Base-by-base conservation (phyloP, 345 rosid genomes). In the Microcos paniculata region DNA sequence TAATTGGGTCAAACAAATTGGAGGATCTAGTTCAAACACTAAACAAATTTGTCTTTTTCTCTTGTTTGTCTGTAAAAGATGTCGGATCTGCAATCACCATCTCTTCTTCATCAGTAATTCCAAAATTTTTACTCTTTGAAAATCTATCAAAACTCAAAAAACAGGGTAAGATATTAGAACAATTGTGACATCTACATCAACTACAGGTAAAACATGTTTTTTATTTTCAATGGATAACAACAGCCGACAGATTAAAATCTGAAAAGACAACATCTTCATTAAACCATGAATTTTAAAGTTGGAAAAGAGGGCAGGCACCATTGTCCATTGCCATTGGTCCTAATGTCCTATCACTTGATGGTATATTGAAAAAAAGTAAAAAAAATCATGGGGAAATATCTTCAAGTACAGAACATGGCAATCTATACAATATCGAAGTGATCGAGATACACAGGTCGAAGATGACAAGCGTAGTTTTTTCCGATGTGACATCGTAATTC, bases 221-320 rank as follows among this genome's bases (percentile, higher is more conserved):
- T 69, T 28, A 26, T 46, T 5, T 31, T 21, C 14, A 69, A 30
- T n/a, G 73, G 73, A 19, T 69, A 18, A 49, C 28, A 51, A 49
- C 59, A 69, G 49, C 35, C 51, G 23, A 52, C 4, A 21, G 4
- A 1, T n/a, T 62, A 71, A 35, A 62, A 53, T 55, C 62, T 12
- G 49, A 71, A 52, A 71, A 55, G 63, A 71, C 74, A 69, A 49
- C 16, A 19, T 30, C 43, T 28, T 62, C 43, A 62, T 31, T 62
- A 1, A 19, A 57, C 1, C 7, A 62, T 33, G 67, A 62, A 12
- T 11, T 43, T 9, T 4, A 67, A 19, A 63, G 48, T 12, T 26
- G 71, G 71, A 67, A 45, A 23, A 31, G 15, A 1, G 35, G 55
- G 30, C 55, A 66, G 55, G 31, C 56, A 66, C 38, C 55, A 14